Evolutionary conservation across 2,329 filamentous ascomycete genomes (phyloP).

Genomic region (Claviceps pusilla): DNA sequence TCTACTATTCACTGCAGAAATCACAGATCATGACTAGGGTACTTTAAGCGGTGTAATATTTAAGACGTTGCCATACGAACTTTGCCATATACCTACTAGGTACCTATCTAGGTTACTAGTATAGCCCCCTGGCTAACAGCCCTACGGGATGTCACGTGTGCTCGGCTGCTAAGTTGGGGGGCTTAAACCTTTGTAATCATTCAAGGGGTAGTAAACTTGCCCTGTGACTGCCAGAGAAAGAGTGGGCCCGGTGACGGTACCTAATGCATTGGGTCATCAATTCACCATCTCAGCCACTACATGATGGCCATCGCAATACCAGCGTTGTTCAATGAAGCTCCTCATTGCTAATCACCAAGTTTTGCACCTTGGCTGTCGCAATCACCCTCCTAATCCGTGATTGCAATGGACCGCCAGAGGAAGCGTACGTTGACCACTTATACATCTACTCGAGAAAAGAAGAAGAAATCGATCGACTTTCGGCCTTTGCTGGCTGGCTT

Average conservation of each 20-base stretch:
- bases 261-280: not conserved
- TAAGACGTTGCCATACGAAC: too few species aligned
- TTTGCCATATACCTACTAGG: too few species aligned
- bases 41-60: too few species aligned
- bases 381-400: not conserved
- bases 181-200: too few species aligned
- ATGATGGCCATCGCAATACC: not conserved
- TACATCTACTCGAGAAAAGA: not conserved
- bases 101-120: too few species aligned
- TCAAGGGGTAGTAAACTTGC: not conserved
- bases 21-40: too few species aligned
- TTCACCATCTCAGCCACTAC: not conserved
- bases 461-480: not conserved
- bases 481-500: not conserved
- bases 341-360: not conserved
- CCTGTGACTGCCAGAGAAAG: not conserved
- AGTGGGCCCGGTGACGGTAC: not conserved
- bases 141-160: too few species aligned
- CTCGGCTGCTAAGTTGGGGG: too few species aligned
- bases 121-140: too few species aligned
- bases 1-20: too few species aligned
- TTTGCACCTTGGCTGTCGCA: not conserved
- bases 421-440: constrained; percentile 1
- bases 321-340: constrained; percentile 1
- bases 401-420: constrained; percentile 5